These are phyloP conservation scores for Macrotyloma uniflorum DNA, from an alignment of 306 rosid genomes.

Conservation along the genomic window DNA sequence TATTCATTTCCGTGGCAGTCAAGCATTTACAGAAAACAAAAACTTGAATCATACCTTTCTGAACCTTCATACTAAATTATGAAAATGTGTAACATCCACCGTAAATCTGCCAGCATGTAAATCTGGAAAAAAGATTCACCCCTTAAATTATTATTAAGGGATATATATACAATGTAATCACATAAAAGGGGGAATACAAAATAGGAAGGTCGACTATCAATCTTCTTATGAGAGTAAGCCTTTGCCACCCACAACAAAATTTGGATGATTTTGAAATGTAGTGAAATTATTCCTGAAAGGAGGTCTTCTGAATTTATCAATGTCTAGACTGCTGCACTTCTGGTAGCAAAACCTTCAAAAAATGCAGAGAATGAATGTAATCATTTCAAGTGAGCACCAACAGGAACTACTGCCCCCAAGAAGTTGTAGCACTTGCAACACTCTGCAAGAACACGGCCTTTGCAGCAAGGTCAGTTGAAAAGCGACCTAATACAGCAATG, in stretches of 20 bases:
- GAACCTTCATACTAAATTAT: constrained; percentile 25
- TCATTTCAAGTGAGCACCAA: background rate
- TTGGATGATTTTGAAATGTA: background rate
- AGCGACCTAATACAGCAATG: constrained; percentile 74
- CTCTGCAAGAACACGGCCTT: constrained; percentile 72
- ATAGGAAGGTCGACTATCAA: background rate
- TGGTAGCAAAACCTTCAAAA: constrained; percentile 1
- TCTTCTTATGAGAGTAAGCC: background rate
- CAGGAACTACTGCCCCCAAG: constrained; percentile 30
- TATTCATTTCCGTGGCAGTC: background rate
- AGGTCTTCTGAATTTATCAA: constrained; percentile 16
- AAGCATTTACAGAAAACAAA: background rate
- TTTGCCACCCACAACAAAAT: constrained; percentile 5
- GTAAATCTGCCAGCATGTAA: background rate
- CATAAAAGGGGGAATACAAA: background rate
- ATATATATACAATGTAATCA: background rate
- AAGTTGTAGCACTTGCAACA: constrained; percentile 56
- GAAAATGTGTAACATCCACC: background rate
- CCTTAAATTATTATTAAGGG: constrained; percentile 21
- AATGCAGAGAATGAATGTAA: constrained; percentile 17
- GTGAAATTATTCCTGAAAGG: constrained; percentile 7
- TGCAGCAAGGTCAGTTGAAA: constrained; percentile 57
- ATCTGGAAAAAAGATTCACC: constrained; percentile 32
- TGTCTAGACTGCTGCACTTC: background rate
- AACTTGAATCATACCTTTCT: background rate